These are phyloP conservation scores for Cyberlindnera lachancei DNA, from an alignment of 805 yeast genomes.

Conservation along the genomic window DNA sequence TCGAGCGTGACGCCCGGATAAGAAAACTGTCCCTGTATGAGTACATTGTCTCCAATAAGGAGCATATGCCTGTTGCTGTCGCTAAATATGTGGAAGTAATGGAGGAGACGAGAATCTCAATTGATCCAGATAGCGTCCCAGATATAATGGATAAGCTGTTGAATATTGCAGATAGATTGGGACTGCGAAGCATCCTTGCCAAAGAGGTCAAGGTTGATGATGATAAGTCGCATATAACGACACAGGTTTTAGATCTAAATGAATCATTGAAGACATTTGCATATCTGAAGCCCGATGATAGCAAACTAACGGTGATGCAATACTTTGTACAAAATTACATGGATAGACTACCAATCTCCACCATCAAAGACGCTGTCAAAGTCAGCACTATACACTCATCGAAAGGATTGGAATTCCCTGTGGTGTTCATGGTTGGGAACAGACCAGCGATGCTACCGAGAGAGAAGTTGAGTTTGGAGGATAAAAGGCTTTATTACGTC, in stretches of 20 bases:
- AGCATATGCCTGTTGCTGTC: constrained; percentile 17
- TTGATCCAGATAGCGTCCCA: constrained; percentile 11
- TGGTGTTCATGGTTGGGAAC: constrained; percentile 37
- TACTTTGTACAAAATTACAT: constrained; percentile 28
- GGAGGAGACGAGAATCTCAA: constrained; percentile 7
- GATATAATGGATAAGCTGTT: constrained; percentile 11
- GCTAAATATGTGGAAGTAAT: constrained; percentile 22
- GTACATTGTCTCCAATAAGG: constrained; percentile 6
- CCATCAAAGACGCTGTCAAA: constrained; percentile 32
- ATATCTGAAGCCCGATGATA: constrained; percentile 19
- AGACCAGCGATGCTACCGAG: constrained; percentile 1
- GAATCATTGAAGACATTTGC: constrained; percentile 26
- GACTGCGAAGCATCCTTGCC: constrained; percentile 7
- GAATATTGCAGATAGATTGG: constrained; percentile 9
- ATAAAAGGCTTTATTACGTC: constrained; percentile 47
- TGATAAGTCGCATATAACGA: constrained; percentile 21
- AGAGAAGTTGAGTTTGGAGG: constrained; percentile 13
- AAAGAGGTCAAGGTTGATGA: constrained; percentile 14
- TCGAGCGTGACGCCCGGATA: constrained; percentile 8
- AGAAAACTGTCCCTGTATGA: constrained; percentile 6
- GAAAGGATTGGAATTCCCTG: constrained; percentile 68
- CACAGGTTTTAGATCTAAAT: constrained; percentile 29
- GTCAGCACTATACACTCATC: constrained; percentile 68
- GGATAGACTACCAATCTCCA: constrained; percentile 22
- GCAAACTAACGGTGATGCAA: constrained; percentile 18